A percentile compares a stretch with the other conserved stretches of the same genome.
Evolutionary conservation across 495 filamentous ascomycete genomes (phyloP).

Genomic region (Penicillium maclennaniae): DNA sequence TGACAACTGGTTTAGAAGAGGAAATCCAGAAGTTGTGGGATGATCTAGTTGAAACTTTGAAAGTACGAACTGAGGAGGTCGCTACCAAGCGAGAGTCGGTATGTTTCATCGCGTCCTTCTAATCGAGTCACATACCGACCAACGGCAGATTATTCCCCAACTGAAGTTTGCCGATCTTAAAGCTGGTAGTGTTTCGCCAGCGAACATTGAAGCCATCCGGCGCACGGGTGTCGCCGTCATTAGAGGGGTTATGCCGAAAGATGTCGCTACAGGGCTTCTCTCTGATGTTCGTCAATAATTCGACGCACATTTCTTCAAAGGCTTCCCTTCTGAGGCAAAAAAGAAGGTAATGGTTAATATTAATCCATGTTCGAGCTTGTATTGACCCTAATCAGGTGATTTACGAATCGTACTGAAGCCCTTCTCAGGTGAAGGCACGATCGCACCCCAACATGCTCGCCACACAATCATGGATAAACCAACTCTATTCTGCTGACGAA

Average conservation of each 20-base stretch:
- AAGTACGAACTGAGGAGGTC: slow-evolving; percentile 7
- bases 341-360: slow-evolving; percentile 16
- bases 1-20: slow-evolving; percentile 6
- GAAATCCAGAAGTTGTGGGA: slow-evolving; percentile 12
- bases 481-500: slow-evolving; percentile 57
- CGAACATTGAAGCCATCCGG: background rate
- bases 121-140: background rate
- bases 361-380: slow-evolving; percentile 1
- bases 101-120: background rate
- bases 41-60: slow-evolving; percentile 5
- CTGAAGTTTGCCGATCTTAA: slow-evolving; percentile 11
- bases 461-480: slow-evolving; percentile 57
- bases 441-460: slow-evolving; percentile 62
- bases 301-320: background rate
- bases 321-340: slow-evolving; percentile 40
- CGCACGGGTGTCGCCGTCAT: slow-evolving; percentile 52
- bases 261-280: slow-evolving; percentile 50
- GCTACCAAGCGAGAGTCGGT: slow-evolving; percentile 11
- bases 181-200: slow-evolving; percentile 1
- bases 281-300: slow-evolving; percentile 44
- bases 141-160: slow-evolving; percentile 3
- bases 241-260: slow-evolving; percentile 52
- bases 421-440: slow-evolving; percentile 61
- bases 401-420: slow-evolving; percentile 77
- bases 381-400: slow-evolving; percentile 58